phyloP scores from a whole-genome alignment of 2,329 filamentous ascomycete genomes.

The Aspergillus sp. region DNA sequence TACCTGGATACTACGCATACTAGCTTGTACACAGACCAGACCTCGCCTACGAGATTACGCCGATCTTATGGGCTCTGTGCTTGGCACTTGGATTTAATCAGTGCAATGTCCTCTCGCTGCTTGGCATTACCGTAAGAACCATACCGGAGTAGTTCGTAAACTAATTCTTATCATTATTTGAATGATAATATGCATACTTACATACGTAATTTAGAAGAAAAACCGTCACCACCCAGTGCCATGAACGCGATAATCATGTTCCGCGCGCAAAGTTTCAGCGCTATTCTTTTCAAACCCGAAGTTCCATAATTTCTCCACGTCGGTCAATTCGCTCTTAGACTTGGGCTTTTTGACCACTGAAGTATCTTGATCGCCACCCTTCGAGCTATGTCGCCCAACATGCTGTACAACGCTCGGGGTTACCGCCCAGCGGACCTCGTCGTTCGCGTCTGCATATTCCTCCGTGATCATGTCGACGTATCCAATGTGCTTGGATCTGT shows the following conservation, averaged over 20 bases:
- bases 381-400: slow-evolving; percentile 35
- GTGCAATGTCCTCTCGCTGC: too few species aligned
- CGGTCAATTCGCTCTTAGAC: neutral
- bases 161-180: too few species aligned
- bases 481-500: slow-evolving; percentile 25
- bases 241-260: neutral
- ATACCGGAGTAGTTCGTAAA: too few species aligned
- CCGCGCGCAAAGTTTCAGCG: slow-evolving; percentile 1
- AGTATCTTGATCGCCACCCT: slow-evolving; percentile 9
- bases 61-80: too few species aligned
- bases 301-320: slow-evolving; percentile 11
- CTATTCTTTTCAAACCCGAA: slow-evolving; percentile 15
- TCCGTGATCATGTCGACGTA: slow-evolving; percentile 37
- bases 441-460: slow-evolving; percentile 33
- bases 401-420: slow-evolving; percentile 40
- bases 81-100: too few species aligned
- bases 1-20: too few species aligned
- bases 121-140: too few species aligned
- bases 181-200: too few species aligned
- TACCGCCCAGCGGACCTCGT: slow-evolving; percentile 34
- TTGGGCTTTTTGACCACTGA: neutral
- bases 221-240: too few species aligned
- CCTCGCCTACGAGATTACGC: too few species aligned
- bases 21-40: too few species aligned
- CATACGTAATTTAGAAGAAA: too few species aligned